Evolutionary conservation across 257 asterid genomes (phyloP), one percentile per base, ranked within the genome.

Genomic region (Solanum clarkiae): DNA sequence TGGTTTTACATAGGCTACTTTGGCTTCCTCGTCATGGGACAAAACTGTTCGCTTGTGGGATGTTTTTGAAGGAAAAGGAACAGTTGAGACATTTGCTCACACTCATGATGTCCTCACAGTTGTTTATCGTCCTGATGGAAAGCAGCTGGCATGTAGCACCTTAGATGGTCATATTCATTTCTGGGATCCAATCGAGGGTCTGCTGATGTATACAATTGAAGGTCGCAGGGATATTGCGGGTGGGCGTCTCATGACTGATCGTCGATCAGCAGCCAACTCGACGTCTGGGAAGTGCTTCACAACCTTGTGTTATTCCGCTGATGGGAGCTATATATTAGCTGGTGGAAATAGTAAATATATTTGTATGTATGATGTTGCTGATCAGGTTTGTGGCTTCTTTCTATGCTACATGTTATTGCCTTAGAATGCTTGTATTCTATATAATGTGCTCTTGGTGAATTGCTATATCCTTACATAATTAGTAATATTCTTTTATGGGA

Each of bases 1-100:
- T 72, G 80, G 24, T 42, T 65, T 71, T 55, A 49, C 88, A 85
- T 87, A 97, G 99, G 93, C 94, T 51, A 82, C 90, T 84, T 90
- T 97, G 92, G 97, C 99, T 82, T 97, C 99, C 89, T 97, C 99
- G 10, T 97, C 99, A 22, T 97, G 99, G 99, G 99, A 97, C 91
- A 95, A 92, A 90, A 91, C 96, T 74, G 95, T 95, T 86, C 97
- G 98, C 62, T 84, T 97, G 88, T 97, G 99, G 99, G 98, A 97
- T 86, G 91, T 97, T 83, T 97, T 95, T 89, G 97, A 92, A 65
- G 99, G 99, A 84, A 97, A 90, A 88, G 98, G 97, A 69, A 94
- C 96, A 24, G 94, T 95, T 83, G 99, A 97, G 85, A 94, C 91
- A 85, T 94, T 97, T 83, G 91, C 93, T 70, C 99, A 97, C 87